Conservation (phyloP, 345 rosid genomes). For the Citropsis articulata region DNA sequence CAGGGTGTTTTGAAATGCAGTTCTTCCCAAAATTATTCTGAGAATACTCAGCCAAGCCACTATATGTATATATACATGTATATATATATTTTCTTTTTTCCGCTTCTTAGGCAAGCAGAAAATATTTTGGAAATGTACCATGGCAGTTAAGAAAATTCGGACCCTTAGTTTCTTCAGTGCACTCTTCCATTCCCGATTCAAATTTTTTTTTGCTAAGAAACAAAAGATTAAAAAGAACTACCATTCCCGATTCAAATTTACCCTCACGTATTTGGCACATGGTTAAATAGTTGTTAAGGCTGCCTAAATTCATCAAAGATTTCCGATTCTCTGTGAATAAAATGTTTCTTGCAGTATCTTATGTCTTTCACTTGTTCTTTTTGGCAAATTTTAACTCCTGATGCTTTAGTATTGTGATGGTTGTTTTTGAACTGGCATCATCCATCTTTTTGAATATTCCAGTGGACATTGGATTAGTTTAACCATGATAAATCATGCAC, state of each 20-base stretch:
- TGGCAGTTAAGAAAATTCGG: background rate
- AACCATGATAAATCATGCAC: background rate
- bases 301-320: background rate
- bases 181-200: background rate
- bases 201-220: too few species aligned
- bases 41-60: background rate
- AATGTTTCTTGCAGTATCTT: background rate
- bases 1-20: background rate
- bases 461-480: background rate
- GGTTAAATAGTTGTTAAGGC: background rate
- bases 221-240: too few species aligned
- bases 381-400: background rate
- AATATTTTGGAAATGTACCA: background rate
- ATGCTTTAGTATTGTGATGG: background rate
- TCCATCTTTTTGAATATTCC: background rate
- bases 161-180: background rate
- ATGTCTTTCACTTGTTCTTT: background rate
- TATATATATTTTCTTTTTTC: too few species aligned
- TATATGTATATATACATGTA: too few species aligned
- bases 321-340: background rate
- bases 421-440: background rate
- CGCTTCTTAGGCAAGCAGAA: background rate
- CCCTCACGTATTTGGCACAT: background rate
- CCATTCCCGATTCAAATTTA: background rate
- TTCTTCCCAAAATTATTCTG: background rate